Conservation (phyloP, 306 rosid genomes). For the Fagus sylvatica region DNA sequence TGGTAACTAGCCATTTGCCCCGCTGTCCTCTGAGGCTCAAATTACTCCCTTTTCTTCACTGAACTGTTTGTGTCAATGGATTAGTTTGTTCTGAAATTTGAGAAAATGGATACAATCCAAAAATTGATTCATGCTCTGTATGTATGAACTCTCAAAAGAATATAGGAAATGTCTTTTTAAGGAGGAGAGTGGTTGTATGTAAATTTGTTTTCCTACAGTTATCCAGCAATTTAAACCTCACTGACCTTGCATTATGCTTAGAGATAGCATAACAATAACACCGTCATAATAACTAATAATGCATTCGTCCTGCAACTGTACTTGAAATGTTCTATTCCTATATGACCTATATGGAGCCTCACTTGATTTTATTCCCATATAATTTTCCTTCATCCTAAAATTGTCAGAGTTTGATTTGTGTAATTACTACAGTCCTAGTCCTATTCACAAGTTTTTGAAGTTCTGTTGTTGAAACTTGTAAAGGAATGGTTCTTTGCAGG, state of each 20-base stretch:
- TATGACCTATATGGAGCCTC: background rate
- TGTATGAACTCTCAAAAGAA: background rate
- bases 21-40: background rate
- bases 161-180: background rate
- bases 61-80: background rate
- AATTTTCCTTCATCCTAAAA: slow-evolving; percentile 12
- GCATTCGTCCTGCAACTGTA: background rate
- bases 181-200: background rate
- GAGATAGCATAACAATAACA: too few species aligned
- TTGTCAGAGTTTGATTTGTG: background rate
- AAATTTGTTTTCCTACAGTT: background rate
- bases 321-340: background rate
- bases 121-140: background rate
- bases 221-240: background rate
- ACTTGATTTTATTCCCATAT: background rate
- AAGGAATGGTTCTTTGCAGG: slow-evolving; percentile 44
- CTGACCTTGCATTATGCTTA: background rate
- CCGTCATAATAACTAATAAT: too few species aligned
- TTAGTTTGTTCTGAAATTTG: background rate
- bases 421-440: background rate
- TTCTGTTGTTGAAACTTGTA: slow-evolving; percentile 6
- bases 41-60: background rate
- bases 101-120: background rate
- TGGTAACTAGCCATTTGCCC: background rate
- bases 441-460: background rate